Percentiles rank a stretch among this genome's conserved stretches.
These are phyloP conservation scores for Tylopilus plumbeoviolaceoides DNA, from an alignment of 768 basidiomycete genomes.

Conservation along the genomic window DNA sequence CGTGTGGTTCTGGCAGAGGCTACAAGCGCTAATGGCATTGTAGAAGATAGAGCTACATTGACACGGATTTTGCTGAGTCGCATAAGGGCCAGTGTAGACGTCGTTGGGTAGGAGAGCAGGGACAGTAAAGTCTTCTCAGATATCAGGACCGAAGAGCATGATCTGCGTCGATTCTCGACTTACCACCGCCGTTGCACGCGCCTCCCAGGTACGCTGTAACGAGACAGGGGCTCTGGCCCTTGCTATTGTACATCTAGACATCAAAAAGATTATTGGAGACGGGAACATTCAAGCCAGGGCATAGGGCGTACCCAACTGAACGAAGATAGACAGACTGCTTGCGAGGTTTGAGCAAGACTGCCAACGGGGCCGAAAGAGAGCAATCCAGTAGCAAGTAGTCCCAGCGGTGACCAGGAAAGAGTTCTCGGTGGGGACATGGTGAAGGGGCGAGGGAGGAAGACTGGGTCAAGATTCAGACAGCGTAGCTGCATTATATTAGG, in stretches of 20 bases:
- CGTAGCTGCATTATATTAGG: not conserved
- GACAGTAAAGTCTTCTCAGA: conserved; percentile 35
- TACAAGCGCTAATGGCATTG: conserved; percentile 53
- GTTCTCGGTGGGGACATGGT: conserved; percentile 7
- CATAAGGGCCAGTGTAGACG: conserved; percentile 32
- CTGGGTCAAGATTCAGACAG: not conserved
- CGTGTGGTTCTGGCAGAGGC: conserved; percentile 45
- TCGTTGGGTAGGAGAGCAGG: conserved; percentile 33
- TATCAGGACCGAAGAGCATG: conserved; percentile 1
- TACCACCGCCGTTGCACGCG: conserved; percentile 40
- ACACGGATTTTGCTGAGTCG: conserved; percentile 31
- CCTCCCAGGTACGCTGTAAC: conserved; percentile 42
- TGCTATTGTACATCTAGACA: conserved; percentile 38
- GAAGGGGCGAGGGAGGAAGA: not conserved
- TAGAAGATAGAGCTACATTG: conserved; percentile 56
- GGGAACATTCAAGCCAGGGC: not conserved
- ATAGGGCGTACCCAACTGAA: not conserved
- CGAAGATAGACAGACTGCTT: not conserved
- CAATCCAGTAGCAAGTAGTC: conserved; percentile 14
- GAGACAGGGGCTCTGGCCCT: conserved; percentile 44
- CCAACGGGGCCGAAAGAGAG: conserved; percentile 14
- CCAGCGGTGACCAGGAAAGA: conserved; percentile 13
- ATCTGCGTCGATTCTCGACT: not conserved
- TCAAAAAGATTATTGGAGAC: not conserved
- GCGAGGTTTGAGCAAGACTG: conserved; percentile 22